Evolutionary conservation across 345 rosid genomes (phyloP), one percentile per base, ranked within the genome.

Genomic region (Turnera subulata): DNA sequence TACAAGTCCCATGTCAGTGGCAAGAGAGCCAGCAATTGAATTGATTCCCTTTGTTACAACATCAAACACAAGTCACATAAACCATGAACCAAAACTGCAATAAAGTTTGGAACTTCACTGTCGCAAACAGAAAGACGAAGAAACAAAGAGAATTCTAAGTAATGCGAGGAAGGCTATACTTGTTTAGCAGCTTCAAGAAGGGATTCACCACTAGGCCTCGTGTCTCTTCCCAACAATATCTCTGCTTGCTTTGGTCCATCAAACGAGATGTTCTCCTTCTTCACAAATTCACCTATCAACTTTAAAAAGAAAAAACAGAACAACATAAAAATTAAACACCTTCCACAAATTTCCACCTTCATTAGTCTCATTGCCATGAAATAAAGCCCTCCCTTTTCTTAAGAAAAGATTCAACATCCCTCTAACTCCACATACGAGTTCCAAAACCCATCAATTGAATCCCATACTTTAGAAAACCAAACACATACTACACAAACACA

Each of bases 161-260:
- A 62, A 7, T 2, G 22, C 13, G 56, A 21, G 53, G 37, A 16
- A 56, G 50, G 19, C 6, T n/a, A 50, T 66, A 82, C 95, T 51
- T 82, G 77, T 72, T 79, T 82, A 43, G 91, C 93, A 61, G 83
- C 96, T 72, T 80, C 83, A 47, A 86, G 86, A 46, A 93, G 99
- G 50, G 75, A 72, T 67, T 78, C 94, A 25, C 99, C 99, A 59
- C 99, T 92, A 49, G 99, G 99, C 65, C 99, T 78, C 44, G 96
- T 89, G 69, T 92, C 97, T 63, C 99, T 86, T 21, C 89, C 99
- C 74, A 92, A 55, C 76, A 79, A 72, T 14, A 92, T 68, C 80
- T 83, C 84, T 17, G 86, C 86, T 0, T 76, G 38, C 51, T 52
- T 39, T 16, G 18, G 50, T 66, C 93, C 86, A 66, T 63, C 78